phyloP scores from a whole-genome alignment of 2,329 filamentous ascomycete genomes.

The Hymenoscyphus repandus region DNA sequence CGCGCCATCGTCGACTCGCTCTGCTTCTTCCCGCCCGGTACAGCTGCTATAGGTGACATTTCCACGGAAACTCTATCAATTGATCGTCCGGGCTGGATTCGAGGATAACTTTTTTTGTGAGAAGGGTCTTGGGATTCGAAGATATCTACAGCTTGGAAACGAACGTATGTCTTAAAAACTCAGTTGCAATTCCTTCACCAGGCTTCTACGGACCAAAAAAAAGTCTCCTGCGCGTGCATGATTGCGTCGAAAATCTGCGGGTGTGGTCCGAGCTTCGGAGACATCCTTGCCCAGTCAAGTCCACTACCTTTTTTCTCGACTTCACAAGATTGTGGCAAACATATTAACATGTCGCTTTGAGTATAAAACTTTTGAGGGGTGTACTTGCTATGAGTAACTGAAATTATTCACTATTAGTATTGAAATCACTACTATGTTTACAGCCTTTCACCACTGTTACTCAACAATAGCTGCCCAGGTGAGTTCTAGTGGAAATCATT shows the following conservation, averaged over 20 bases:
- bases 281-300: too few relatives aligned
- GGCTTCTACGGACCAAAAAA: neutral
- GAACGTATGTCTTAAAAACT: conserved; percentile 1
- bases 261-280: neutral
- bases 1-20: conserved; percentile 86
- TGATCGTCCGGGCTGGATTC: neutral
- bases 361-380: too few relatives aligned
- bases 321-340: too few relatives aligned
- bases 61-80: neutral
- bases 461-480: too few relatives aligned
- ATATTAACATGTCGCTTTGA: too few relatives aligned
- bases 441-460: too few relatives aligned
- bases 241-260: conserved; percentile 1
- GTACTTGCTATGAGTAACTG: too few relatives aligned
- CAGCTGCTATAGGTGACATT: conserved; percentile 32
- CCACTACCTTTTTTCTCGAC: too few relatives aligned
- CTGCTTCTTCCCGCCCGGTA: conserved; percentile 42
- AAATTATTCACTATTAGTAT: too few relatives aligned
- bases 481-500: too few relatives aligned
- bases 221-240: conserved; percentile 1
- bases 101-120: neutral
- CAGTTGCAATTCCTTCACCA: neutral
- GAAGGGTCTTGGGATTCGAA: neutral
- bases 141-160: neutral
- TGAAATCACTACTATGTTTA: too few relatives aligned